Percentiles rank a stretch among this genome's conserved stretches.
Evolutionary conservation across 1,284 basidiomycete genomes (phyloP).

Genomic region (Microbotryomycetes sp.): DNA sequence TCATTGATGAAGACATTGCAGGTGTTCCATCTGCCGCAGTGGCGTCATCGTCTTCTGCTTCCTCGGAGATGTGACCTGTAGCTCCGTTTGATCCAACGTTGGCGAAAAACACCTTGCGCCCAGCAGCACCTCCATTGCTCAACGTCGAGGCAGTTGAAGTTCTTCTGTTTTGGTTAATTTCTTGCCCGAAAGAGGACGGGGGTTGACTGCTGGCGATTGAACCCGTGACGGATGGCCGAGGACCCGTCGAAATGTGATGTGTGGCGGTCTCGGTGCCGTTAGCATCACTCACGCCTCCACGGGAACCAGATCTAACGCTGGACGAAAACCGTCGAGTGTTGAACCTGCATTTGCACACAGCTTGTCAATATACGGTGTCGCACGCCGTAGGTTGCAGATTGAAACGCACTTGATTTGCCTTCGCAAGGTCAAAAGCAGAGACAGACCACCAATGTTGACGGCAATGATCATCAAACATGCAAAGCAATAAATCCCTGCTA

Average conservation of each 20-base stretch:
- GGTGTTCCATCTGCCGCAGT: background rate
- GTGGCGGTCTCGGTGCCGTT: background rate
- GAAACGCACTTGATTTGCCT: slow-evolving; percentile 12
- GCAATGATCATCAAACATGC: background rate
- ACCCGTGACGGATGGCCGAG: background rate
- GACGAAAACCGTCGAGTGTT: background rate
- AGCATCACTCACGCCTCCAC: background rate
- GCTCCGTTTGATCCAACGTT: background rate
- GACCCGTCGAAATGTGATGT: background rate
- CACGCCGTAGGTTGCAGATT: background rate
- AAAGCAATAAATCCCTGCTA: slow-evolving; percentile 1
- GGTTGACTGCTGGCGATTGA: background rate
- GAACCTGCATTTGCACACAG: background rate
- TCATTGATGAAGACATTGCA: background rate
- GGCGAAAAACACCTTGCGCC: background rate
- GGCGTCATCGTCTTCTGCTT: background rate
- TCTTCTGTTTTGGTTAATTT: background rate
- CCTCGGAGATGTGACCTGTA: background rate
- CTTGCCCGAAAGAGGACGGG: background rate
- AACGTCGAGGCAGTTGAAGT: background rate
- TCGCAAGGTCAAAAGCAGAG: slow-evolving; percentile 12
- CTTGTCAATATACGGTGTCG: background rate
- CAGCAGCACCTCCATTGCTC: background rate
- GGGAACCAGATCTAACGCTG: background rate
- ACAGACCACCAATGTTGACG: slow-evolving; percentile 15